Base-by-base conservation (phyloP, 345 rosid species). In the Acer yangbiense region DNA sequence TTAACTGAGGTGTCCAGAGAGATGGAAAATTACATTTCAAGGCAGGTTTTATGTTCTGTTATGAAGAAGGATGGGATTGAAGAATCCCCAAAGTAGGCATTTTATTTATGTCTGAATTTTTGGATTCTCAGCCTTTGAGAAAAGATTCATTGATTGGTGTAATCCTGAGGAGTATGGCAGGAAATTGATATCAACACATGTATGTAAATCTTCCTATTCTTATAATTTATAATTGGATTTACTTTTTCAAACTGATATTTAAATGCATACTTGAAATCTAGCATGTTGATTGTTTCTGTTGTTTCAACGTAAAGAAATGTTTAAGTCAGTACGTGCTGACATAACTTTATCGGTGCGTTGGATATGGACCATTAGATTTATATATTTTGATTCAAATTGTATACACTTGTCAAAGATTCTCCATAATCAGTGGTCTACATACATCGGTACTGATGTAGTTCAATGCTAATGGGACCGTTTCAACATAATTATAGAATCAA, bases 21-120 rank as follows among this genome's bases (percentile, higher is more conserved):
- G 88, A 90, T 96, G 6, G 98, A 96, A 79, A 92, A 91, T 54
- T 92, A 92, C 83, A 88, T 94, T 77, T 93, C 98, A 32, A 94
- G 82, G 79, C 98, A 96, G 83, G 98, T 92, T 74, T 79, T 94
- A 69, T 90, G 92, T 85, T 89, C 98, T 75, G 92, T 84, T 25
- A 89, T 90, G 58, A 90, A 87, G 82, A 89, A 88, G 73, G 97
- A 96, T 76, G 90, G 88, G 20, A 82, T 78, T 75, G 93, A 91
- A 77, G 94, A 92, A 65, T 90, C 90, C 64, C 94, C 94, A 13
- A 90, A 91, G 87, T 91, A 82, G 68, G 68, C 27, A 60, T 12
- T 4, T 12, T 35, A 35, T 35, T 41, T 50, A 27, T 65, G 60
- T 18, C 52, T 39, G 27, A 48, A 11, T 14, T 65, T 61, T 63